Conservation (phyloP, 208 protist species). For the Balamuthia mandrillaris region DNA sequence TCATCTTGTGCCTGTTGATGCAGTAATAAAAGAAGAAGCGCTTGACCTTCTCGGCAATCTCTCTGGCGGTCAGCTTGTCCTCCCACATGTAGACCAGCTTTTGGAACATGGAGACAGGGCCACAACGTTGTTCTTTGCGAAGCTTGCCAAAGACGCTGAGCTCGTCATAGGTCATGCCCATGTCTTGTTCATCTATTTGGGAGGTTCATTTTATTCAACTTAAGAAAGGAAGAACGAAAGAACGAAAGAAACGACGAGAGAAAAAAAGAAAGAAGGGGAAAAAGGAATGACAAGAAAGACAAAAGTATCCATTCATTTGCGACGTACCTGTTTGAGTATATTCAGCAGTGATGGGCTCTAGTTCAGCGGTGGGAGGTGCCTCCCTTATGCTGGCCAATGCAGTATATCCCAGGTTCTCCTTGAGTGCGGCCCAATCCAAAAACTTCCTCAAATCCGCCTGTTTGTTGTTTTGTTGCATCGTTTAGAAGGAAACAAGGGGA, state of each 20-base stretch:
- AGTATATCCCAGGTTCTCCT: slow-evolving; percentile 11
- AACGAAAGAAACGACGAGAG: not conserved
- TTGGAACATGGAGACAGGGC: slow-evolving; percentile 70
- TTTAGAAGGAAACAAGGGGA: no score
- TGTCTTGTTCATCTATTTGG: slow-evolving; percentile 75
- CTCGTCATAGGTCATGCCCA: slow-evolving; percentile 84
- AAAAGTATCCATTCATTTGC: not conserved
- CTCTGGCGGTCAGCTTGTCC: slow-evolving; percentile 15
- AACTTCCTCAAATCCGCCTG: slow-evolving; percentile 65
- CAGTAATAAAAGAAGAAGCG: slow-evolving; percentile 76
- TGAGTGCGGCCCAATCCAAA: slow-evolving; percentile 41
- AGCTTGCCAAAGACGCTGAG: slow-evolving; percentile 65
- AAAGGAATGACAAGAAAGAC: not conserved
- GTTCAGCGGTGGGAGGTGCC: slow-evolving; percentile 73
- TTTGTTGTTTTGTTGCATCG: no score
- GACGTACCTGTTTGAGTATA: slow-evolving; percentile 55
- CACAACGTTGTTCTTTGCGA: slow-evolving; percentile 64
- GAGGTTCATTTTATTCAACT: no score
- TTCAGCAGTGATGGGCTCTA: slow-evolving; percentile 67
- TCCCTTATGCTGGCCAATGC: slow-evolving; percentile 39
- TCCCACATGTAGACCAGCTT: slow-evolving; percentile 32
- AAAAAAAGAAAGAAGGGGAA: not conserved
- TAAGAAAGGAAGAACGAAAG: no score
- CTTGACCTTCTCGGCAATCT: slow-evolving; percentile 77
- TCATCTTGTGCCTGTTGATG: slow-evolving; percentile 82